phyloP scores from a whole-genome alignment of 2,329 filamentous ascomycete genomes.

The Ustilaginoidea virens region DNA sequence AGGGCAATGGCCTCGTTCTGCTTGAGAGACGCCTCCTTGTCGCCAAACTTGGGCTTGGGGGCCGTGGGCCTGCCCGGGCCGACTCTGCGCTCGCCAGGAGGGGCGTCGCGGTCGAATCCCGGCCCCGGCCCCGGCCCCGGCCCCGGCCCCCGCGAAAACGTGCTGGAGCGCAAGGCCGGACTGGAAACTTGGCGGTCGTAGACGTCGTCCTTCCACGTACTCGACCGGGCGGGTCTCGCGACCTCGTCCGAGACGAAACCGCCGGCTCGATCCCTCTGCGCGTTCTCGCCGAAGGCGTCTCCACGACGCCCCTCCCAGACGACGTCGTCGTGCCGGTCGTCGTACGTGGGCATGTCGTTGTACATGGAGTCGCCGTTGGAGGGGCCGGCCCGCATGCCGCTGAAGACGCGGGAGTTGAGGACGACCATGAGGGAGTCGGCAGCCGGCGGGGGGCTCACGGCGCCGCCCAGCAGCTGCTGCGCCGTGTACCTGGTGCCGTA shows the following conservation, averaged over 20 bases:
- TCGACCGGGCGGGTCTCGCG: slow-evolving; percentile 43
- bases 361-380: slow-evolving; percentile 55
- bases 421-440: slow-evolving; percentile 75
- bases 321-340: slow-evolving; percentile 65
- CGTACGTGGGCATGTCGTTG: slow-evolving; percentile 86
- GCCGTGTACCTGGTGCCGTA: slow-evolving; percentile 77
- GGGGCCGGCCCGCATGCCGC: slow-evolving; percentile 37
- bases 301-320: slow-evolving; percentile 69
- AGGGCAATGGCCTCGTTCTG: slow-evolving; percentile 79
- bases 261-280: slow-evolving; percentile 20
- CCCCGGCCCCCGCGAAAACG: slow-evolving; percentile 27
- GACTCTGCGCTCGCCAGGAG: slow-evolving; percentile 20
- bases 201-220: slow-evolving; percentile 61
- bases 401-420: slow-evolving; percentile 73
- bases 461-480: slow-evolving; percentile 63
- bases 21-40: slow-evolving; percentile 37
- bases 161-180: slow-evolving; percentile 33
- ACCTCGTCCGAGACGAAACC: slow-evolving; percentile 28
- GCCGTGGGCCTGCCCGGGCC: slow-evolving; percentile 69
- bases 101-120: slow-evolving; percentile 32
- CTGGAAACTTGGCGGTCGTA: slow-evolving; percentile 45
- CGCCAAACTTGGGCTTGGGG: slow-evolving; percentile 72
- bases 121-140: too few species aligned
- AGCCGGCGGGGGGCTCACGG: slow-evolving; percentile 61
- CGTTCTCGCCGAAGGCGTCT: slow-evolving; percentile 53